These are phyloP conservation scores for Emydomyces testavorans DNA, from an alignment of 2,329 filamentous ascomycete species.

Conservation along the genomic window DNA sequence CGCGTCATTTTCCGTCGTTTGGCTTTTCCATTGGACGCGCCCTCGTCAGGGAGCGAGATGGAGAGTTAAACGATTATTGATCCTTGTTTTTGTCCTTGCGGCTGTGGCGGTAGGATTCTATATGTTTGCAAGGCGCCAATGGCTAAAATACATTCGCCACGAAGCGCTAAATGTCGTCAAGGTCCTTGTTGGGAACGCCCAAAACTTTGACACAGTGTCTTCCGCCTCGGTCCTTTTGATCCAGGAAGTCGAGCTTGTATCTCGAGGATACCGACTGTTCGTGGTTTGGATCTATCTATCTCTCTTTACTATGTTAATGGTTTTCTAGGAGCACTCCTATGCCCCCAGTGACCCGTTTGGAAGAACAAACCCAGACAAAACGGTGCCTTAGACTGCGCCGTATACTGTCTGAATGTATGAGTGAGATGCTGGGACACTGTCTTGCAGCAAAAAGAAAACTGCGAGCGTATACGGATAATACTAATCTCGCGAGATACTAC, in stretches of 20 bases:
- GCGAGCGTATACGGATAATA: conserved; percentile 61
- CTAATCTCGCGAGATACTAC: conserved; percentile 82
- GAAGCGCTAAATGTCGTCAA: conserved; percentile 61
- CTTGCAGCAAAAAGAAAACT: conserved; percentile 58
- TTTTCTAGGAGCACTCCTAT: conserved; percentile 64
- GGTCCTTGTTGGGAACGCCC: conserved; percentile 59
- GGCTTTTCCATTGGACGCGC: conserved; percentile 59
- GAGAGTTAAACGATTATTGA: conserved; percentile 31
- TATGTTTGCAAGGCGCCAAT: conserved; percentile 64
- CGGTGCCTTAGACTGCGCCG: conserved; percentile 71
- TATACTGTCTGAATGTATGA: conserved; percentile 58
- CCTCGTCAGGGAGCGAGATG: conserved; percentile 42
- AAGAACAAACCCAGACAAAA: conserved; percentile 66
- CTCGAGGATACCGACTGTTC: conserved; percentile 75
- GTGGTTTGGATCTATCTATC: conserved; percentile 23
- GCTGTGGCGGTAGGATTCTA: conserved; percentile 51
- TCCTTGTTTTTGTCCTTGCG: conserved; percentile 38
- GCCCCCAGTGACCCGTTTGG: conserved; percentile 82
- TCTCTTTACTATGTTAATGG: conserved; percentile 13
- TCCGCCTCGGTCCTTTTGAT: conserved; percentile 69
- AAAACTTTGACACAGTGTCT: conserved; percentile 67
- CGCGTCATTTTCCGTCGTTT: conserved; percentile 51
- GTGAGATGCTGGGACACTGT: conserved; percentile 59
- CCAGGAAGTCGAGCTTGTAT: conserved; percentile 92
- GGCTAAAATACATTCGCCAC: conserved; percentile 65